Percentiles rank a stretch among this genome's conserved stretches.
Evolutionary conservation across 2,329 filamentous ascomycete species (phyloP).

Genomic region (Lecanicillium sp.): DNA sequence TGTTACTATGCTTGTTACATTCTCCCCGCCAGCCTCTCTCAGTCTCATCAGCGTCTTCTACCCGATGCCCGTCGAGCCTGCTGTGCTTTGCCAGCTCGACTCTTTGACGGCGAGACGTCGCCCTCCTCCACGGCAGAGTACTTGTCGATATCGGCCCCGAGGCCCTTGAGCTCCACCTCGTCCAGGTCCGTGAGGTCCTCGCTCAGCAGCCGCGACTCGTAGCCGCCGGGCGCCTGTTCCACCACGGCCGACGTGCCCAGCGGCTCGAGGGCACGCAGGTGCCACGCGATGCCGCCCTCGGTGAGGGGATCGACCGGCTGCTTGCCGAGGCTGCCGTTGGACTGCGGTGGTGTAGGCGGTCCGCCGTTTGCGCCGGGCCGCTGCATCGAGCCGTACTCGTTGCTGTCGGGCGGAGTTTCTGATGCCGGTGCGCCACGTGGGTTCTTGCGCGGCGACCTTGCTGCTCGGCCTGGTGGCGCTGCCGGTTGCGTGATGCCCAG

Average conservation of each 20-base stretch:
- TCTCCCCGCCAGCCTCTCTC: too few species aligned
- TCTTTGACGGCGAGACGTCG: too few species aligned
- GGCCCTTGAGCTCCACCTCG: slow-evolving; percentile 76
- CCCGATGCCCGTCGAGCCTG: too few species aligned
- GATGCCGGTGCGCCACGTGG: slow-evolving; percentile 21
- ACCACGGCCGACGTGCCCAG: slow-evolving; percentile 71
- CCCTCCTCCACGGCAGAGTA: too few species aligned
- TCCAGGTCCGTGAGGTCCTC: slow-evolving; percentile 89
- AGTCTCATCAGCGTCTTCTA: too few species aligned
- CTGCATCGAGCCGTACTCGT: slow-evolving; percentile 30
- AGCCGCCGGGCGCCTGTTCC: slow-evolving; percentile 60
- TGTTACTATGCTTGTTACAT: too few species aligned
- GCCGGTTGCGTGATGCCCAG: slow-evolving; percentile 18
- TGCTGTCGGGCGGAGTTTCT: slow-evolving; percentile 41
- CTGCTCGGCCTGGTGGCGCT: slow-evolving; percentile 8
- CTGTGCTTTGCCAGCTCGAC: too few species aligned
- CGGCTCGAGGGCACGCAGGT: slow-evolving; percentile 73
- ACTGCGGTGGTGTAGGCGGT: slow-evolving; percentile 61
- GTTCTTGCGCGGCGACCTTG: slow-evolving; percentile 16
- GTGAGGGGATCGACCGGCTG: slow-evolving; percentile 48
- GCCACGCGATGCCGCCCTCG: slow-evolving; percentile 81
- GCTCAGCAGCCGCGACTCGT: slow-evolving; percentile 61
- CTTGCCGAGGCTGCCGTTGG: slow-evolving; percentile 47
- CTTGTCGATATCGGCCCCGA: slow-evolving; percentile 31
- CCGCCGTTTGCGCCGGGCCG: slow-evolving; percentile 15